phyloP scores from a whole-genome alignment of 2,329 filamentous ascomycete genomes.

The Fusarium nanum region DNA sequence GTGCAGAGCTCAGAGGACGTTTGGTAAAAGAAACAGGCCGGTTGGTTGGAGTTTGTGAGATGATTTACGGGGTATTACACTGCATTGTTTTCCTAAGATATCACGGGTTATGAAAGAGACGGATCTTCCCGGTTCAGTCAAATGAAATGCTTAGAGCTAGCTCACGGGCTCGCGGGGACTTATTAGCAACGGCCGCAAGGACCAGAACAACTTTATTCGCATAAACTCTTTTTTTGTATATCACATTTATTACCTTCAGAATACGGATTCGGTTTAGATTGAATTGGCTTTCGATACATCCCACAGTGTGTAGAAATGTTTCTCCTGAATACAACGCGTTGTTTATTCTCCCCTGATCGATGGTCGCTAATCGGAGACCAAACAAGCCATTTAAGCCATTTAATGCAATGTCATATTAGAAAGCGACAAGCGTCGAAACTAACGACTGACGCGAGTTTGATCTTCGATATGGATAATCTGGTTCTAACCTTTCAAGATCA shows the following conservation, averaged over 20 bases:
- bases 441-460: constrained; percentile 17
- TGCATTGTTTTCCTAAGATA: constrained; percentile 44
- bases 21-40: constrained; percentile 62
- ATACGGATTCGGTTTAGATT: constrained; percentile 6
- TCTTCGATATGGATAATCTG: constrained; percentile 13
- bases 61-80: constrained; percentile 19
- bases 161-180: constrained; percentile 14
- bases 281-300: not conserved
- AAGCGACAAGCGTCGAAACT: constrained; percentile 15
- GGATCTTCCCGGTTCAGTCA: constrained; percentile 15
- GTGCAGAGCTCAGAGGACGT: constrained; percentile 71
- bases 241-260: constrained; percentile 7
- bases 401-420: constrained; percentile 13
- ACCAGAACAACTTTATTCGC: constrained; percentile 21
- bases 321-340: constrained; percentile 2
- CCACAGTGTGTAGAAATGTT: constrained; percentile 11
- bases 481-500: not conserved
- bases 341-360: constrained; percentile 19
- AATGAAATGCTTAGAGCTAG: constrained; percentile 20
- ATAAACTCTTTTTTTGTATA: constrained; percentile 32
- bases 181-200: constrained; percentile 27
- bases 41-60: constrained; percentile 3
- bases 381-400: not conserved
- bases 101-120: constrained; percentile 31
- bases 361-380: constrained; percentile 29